phyloP scores from a whole-genome alignment of 257 asterid genomes.

The Nicotiana tabacum region DNA sequence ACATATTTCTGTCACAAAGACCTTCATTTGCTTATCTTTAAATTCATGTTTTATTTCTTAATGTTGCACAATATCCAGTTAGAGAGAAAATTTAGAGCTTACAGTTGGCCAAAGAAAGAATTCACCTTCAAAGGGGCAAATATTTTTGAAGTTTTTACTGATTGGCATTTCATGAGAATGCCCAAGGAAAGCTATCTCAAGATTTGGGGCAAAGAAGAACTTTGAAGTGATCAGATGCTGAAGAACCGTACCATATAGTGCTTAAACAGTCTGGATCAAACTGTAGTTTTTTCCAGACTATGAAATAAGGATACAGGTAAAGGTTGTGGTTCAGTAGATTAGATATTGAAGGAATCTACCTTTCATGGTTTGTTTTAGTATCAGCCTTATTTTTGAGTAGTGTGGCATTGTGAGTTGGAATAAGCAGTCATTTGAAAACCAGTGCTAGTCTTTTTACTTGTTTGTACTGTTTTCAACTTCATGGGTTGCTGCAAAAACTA shows the following conservation, averaged over 20 bases:
- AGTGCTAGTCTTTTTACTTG: conserved; percentile 1
- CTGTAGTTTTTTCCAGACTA: conserved; percentile 52
- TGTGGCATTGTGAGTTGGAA: conserved; percentile 18
- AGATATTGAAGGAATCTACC: conserved; percentile 27
- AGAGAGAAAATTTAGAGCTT: conserved; percentile 79
- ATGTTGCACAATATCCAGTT: conserved; percentile 80
- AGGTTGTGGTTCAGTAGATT: conserved; percentile 48
- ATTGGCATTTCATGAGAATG: conserved; percentile 63
- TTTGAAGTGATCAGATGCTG: conserved; percentile 61
- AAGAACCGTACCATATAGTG: conserved; percentile 57
- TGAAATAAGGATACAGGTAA: conserved; percentile 74
- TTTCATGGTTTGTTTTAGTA: conserved; percentile 13
- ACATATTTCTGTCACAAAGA: conserved; percentile 37
- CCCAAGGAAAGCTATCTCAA: conserved; percentile 39
- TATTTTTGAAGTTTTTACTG: conserved; percentile 61
- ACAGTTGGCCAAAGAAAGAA: conserved; percentile 84
- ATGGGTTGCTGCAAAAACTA: neutral
- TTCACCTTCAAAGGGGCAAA: conserved; percentile 78
- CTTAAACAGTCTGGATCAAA: conserved; percentile 64
- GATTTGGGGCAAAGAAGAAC: conserved; percentile 51
- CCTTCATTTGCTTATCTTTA: conserved; percentile 19
- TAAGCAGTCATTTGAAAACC: conserved; percentile 2
- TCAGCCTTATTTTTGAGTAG: neutral
- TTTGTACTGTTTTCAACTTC: neutral
- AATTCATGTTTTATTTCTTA: conserved; percentile 48